Evolutionary conservation across 495 filamentous ascomycete genomes (phyloP).

Genomic region (Hyphodiscus hymeniophilus): DNA sequence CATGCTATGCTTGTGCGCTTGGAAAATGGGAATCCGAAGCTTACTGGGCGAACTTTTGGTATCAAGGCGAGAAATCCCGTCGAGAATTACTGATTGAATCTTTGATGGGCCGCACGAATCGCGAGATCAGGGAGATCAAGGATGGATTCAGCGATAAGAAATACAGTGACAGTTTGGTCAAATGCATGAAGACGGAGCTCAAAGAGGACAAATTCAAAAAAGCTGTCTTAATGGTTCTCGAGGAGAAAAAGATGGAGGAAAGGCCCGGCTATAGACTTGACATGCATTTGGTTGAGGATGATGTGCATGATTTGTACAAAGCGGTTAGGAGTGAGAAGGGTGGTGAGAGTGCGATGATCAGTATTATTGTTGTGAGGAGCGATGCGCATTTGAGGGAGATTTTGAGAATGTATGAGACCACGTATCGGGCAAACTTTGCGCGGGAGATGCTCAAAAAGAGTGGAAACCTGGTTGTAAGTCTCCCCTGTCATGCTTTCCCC

Average conservation of each 20-base stretch:
- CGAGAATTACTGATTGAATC: conserved; percentile 88
- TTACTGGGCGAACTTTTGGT: conserved; percentile 99
- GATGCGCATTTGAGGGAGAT: conserved; percentile 79
- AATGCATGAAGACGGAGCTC: conserved; percentile 85
- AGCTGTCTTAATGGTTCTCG: conserved; percentile 77
- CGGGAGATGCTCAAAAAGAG: conserved; percentile 81
- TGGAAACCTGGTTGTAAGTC: conserved; percentile 80
- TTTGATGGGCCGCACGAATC: conserved; percentile 80
- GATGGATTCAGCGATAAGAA: conserved; percentile 88
- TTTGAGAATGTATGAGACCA: conserved; percentile 60
- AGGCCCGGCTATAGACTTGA: conserved; percentile 19
- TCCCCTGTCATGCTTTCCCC: conserved; percentile 3
- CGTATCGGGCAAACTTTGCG: conserved; percentile 70
- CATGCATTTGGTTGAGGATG: conserved; percentile 50
- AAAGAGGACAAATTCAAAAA: conserved; percentile 91
- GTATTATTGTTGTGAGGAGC: conserved; percentile 69
- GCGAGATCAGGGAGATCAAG: conserved; percentile 85
- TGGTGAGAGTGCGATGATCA: conserved; percentile 85
- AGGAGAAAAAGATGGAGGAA: conserved; percentile 78
- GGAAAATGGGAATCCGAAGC: conserved; percentile 90
- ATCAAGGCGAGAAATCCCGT: conserved; percentile 77
- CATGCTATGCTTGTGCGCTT: conserved; percentile 81
- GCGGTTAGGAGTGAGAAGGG: conserved; percentile 68
- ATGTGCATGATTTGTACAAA: conserved; percentile 62
- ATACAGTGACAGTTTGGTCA: conserved; percentile 71